Conservation (phyloP, 768 basidiomycete genomes). For the Lentinula aciculospora region DNA sequence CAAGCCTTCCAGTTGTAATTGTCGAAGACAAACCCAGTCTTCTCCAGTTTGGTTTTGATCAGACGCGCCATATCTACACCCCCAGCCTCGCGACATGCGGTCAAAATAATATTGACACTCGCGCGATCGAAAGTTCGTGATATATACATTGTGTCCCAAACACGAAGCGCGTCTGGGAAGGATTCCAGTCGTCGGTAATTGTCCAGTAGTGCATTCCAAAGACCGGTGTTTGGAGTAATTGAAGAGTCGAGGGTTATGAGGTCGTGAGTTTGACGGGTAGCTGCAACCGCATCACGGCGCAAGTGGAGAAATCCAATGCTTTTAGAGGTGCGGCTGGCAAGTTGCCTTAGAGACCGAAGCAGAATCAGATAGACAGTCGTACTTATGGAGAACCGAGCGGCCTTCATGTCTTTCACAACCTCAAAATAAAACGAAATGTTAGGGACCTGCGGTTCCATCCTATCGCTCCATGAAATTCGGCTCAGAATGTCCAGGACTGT, state of each 20-base stretch:
- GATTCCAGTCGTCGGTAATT: conserved; percentile 78
- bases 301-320: not conserved
- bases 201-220: conserved; percentile 87
- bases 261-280: conserved; percentile 62
- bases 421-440: conserved; percentile 59
- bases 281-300: not conserved
- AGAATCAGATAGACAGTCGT: conserved; percentile 63
- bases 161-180: conserved; percentile 62
- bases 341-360: conserved; percentile 45
- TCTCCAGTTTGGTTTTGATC: conserved; percentile 48
- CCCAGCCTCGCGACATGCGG: conserved; percentile 69
- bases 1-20: conserved; percentile 74
- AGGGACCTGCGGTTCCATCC: conserved; percentile 26
- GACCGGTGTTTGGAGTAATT: conserved; percentile 60
- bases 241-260: conserved; percentile 73
- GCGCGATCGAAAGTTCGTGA: conserved; percentile 52
- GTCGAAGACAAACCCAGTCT: conserved; percentile 48
- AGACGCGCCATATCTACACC: conserved; percentile 45
- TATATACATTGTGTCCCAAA: conserved; percentile 74
- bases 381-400: conserved; percentile 51
- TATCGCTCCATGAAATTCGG: conserved; percentile 44
- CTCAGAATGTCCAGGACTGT: conserved; percentile 62
- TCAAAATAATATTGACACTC: conserved; percentile 79
- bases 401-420: conserved; percentile 78
- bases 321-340: conserved; percentile 25